Conservation (phyloP, 257 asterid genomes). For the Gentiana macrophylla region DNA sequence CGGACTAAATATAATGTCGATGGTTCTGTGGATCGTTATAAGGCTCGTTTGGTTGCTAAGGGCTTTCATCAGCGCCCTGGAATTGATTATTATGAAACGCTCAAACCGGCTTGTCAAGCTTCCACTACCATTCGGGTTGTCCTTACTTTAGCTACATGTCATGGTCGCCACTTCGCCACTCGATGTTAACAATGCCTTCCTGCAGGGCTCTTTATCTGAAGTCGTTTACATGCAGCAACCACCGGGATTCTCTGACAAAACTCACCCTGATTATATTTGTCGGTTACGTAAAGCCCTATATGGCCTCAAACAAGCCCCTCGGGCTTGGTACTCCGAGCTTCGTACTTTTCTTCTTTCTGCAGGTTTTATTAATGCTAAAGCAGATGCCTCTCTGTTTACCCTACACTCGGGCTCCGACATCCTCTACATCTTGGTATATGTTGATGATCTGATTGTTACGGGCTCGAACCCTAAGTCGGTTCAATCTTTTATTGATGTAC, state of each 20-base stretch:
- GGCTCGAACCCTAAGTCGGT: background rate
- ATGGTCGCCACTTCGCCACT: background rate
- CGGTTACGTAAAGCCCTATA: background rate
- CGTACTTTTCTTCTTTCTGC: background rate
- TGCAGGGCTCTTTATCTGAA: background rate
- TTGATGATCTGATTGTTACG: background rate
- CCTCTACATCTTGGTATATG: background rate
- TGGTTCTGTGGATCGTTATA: background rate
- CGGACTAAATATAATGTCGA: background rate
- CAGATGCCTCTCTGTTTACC: slow-evolving; percentile 1
- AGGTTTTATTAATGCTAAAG: background rate
- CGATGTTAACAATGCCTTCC: background rate
- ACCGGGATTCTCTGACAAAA: background rate
- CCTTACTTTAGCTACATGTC: background rate
- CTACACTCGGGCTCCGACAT: background rate
- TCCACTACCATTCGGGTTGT: background rate
- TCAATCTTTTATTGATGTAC: background rate
- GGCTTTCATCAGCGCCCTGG: background rate
- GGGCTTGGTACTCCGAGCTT: slow-evolving; percentile 2
- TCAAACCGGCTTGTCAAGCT: slow-evolving; percentile 1
- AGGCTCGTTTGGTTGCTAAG: background rate
- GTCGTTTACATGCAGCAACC: background rate
- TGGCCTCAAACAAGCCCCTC: slow-evolving; percentile 5
- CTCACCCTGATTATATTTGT: background rate
- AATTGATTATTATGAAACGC: background rate